These are phyloP conservation scores for Aspergillus ochraceoroseus DNA, from an alignment of 2,329 filamentous ascomycete genomes.

Conservation along the genomic window DNA sequence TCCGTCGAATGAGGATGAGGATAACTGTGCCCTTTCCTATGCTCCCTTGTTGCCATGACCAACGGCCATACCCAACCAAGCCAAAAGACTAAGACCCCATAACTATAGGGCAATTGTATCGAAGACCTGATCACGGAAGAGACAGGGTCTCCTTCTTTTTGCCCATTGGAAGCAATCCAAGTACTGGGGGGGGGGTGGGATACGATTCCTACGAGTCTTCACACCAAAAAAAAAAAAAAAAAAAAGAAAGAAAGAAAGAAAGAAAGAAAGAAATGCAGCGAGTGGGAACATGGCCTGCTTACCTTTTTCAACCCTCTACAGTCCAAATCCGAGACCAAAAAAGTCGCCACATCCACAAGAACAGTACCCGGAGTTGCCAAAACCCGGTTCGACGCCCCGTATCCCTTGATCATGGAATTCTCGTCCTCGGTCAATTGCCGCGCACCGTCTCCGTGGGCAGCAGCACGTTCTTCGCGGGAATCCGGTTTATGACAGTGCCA, in stretches of 20 bases:
- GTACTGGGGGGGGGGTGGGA: not conserved
- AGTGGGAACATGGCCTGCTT: conserved; percentile 24
- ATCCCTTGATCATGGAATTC: conserved; percentile 61
- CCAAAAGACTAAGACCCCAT: conserved; percentile 22
- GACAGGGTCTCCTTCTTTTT: conserved; percentile 54
- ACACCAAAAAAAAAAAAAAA: not conserved
- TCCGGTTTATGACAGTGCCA: conserved; percentile 98
- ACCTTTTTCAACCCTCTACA: conserved; percentile 48
- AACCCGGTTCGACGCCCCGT: conserved; percentile 75
- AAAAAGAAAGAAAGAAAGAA: not conserved
- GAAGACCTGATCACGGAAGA: conserved; percentile 48
- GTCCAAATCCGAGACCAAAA: conserved; percentile 66
- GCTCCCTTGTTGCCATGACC: not conserved
- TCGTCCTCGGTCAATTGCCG: conserved; percentile 39
- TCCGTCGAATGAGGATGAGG: conserved; percentile 39
- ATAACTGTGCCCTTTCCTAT: conserved; percentile 27
- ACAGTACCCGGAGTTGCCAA: conserved; percentile 61
- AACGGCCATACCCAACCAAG: conserved; percentile 3
- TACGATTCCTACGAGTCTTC: not conserved
- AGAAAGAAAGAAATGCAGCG: not conserved
- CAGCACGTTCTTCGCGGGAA: conserved; percentile 44
- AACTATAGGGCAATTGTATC: conserved; percentile 57
- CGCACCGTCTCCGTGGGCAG: conserved; percentile 39
- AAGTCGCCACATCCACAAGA: conserved; percentile 74
- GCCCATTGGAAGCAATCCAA: conserved; percentile 33